Evolutionary conservation across 2,329 filamentous ascomycete genomes (phyloP).

Genomic region (Pestalotiopsis sp.): DNA sequence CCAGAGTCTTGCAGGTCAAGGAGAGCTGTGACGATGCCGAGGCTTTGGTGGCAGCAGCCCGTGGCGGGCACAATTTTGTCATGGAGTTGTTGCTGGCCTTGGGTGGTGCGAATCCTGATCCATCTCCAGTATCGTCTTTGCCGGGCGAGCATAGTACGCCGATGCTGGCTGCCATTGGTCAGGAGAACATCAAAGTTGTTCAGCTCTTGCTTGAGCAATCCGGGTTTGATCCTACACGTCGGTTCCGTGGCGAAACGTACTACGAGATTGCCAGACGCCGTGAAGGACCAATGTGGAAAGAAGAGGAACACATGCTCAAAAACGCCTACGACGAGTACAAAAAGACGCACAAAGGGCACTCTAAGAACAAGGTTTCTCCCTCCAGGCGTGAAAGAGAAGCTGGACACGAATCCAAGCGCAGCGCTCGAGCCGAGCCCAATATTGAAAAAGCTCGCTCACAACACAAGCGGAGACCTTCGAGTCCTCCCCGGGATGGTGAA

Average conservation of each 20-base stretch:
- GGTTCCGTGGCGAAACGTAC: slow-evolving; percentile 78
- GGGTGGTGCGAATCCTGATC: slow-evolving; percentile 68
- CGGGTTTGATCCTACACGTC: slow-evolving; percentile 79
- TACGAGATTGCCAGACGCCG: slow-evolving; percentile 83
- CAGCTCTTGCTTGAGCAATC: slow-evolving; percentile 76
- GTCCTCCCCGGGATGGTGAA: slow-evolving; percentile 50
- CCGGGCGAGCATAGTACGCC: slow-evolving; percentile 80
- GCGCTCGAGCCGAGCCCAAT: slow-evolving; percentile 45
- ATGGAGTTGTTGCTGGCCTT: slow-evolving; percentile 77
- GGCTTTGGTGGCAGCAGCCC: slow-evolving; percentile 86
- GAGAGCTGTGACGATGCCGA: slow-evolving; percentile 73
- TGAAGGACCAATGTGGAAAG: slow-evolving; percentile 85
- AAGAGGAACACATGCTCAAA: slow-evolving; percentile 82
- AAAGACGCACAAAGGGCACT: slow-evolving; percentile 49
- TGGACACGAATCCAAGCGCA: slow-evolving; percentile 45
- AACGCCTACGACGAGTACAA: slow-evolving; percentile 70
- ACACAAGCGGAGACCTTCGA: slow-evolving; percentile 51
- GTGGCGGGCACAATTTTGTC: slow-evolving; percentile 87
- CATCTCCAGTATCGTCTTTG: slow-evolving; percentile 62
- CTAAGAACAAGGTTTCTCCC: slow-evolving; percentile 53
- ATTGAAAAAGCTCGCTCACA: slow-evolving; percentile 40
- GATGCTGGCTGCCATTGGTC: slow-evolving; percentile 91
- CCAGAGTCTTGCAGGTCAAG: slow-evolving; percentile 62
- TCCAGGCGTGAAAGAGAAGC: slow-evolving; percentile 40
- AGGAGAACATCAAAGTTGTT: slow-evolving; percentile 83